Conservation (phyloP, 306 rosid genomes). For the Corylus heterophylla region DNA sequence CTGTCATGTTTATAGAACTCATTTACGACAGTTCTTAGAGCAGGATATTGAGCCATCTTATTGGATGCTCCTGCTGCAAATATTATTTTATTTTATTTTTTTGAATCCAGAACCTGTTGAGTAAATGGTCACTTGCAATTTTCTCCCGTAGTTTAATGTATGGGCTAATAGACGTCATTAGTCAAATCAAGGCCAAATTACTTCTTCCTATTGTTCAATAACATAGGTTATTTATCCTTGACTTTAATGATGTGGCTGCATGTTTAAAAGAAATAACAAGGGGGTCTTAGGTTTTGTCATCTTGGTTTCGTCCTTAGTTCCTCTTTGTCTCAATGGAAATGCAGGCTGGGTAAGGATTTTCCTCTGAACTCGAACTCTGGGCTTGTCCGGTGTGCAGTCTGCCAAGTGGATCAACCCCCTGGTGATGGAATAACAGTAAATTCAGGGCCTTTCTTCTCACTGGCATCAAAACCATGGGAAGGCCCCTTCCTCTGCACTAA, state of each 20-base stretch:
- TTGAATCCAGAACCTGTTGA: not conserved
- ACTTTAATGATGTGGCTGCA: too few relatives aligned
- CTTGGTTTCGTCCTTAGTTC: slow-evolving; percentile 15
- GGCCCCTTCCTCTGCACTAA: slow-evolving; percentile 87
- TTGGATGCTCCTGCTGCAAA: not conserved
- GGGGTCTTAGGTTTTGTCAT: not conserved
- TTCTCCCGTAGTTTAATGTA: not conserved
- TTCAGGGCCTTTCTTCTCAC: slow-evolving; percentile 78
- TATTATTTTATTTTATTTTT: not conserved
- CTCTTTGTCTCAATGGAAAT: slow-evolving; percentile 28
- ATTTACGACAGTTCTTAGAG: not conserved
- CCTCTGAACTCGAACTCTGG: slow-evolving; percentile 61
- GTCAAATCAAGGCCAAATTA: not conserved
- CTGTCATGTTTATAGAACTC: not conserved
- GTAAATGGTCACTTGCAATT: not conserved
- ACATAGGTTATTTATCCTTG: not conserved
- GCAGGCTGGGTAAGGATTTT: slow-evolving; percentile 91
- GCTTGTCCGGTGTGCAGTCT: slow-evolving; percentile 86
- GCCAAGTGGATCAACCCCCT: slow-evolving; percentile 92
- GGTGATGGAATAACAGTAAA: slow-evolving; percentile 72
- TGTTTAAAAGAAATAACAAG: not conserved
- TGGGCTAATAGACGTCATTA: not conserved
- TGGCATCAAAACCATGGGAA: slow-evolving; percentile 91
- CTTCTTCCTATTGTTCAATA: not conserved
- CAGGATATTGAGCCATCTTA: not conserved